Evolutionary conservation across 345 rosid species (phyloP).

Genomic region (Schrenkiella parvula): DNA sequence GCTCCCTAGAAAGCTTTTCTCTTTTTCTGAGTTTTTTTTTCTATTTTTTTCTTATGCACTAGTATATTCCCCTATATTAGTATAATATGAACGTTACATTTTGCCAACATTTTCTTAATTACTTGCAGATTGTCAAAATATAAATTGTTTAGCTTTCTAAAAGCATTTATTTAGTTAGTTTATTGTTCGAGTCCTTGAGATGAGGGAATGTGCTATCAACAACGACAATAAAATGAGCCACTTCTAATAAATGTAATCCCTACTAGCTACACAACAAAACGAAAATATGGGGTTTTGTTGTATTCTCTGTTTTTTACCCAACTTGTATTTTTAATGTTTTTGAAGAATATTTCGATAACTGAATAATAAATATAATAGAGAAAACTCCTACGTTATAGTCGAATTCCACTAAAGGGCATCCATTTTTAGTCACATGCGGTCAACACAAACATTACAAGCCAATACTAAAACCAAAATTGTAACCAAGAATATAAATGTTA

Average conservation of each 20-base stretch:
- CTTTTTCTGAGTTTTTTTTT: not conserved
- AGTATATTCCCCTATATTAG: not conserved
- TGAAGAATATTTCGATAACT: not conserved
- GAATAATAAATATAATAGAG: not conserved
- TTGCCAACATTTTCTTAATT: not conserved
- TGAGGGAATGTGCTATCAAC: not conserved
- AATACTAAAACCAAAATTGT: not conserved
- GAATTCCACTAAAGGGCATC: slow-evolving; percentile 9
- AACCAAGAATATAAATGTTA: not conserved
- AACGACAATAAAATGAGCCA: slow-evolving; percentile 11
- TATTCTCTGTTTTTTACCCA: not conserved
- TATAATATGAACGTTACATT: not conserved
- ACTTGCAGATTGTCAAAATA: not conserved
- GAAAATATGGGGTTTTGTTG: not conserved
- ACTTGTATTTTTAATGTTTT: slow-evolving; percentile 1
- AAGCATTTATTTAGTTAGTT: not conserved
- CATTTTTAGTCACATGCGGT: not conserved
- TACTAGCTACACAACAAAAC: not conserved
- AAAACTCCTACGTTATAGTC: not conserved
- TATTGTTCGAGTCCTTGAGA: not conserved
- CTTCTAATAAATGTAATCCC: not conserved
- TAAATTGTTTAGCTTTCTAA: not conserved
- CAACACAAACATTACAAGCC: slow-evolving; percentile 16
- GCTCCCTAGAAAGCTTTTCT: not conserved
- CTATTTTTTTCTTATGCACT: not conserved